A percentile compares a stretch with the other conserved stretches of the same genome.
Conservation (phyloP, 768 basidiomycete genomes). For the Lentinula detonsa region DNA sequence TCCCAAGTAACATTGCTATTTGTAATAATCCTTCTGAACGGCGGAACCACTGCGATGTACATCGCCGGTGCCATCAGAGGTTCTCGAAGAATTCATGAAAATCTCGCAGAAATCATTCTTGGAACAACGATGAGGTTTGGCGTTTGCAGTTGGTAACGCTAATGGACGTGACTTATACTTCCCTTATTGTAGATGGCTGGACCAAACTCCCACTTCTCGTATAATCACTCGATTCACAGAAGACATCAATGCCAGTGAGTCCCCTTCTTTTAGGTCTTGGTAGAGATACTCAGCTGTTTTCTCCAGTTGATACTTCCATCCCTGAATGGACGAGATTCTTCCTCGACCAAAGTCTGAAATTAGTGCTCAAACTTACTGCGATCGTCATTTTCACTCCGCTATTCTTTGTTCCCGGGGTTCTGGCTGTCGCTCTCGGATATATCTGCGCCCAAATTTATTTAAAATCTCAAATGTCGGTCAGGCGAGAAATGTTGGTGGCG, state of each 20-base stretch:
- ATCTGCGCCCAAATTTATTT: conserved; percentile 18
- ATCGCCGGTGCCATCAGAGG: conserved; percentile 30
- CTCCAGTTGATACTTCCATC: conserved; percentile 12
- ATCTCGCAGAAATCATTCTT: conserved; percentile 47
- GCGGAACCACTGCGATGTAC: conserved; percentile 20
- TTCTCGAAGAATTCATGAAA: conserved; percentile 32
- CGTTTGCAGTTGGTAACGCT: conserved; percentile 32
- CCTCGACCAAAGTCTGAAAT: conserved; percentile 8
- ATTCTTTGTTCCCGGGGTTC: conserved; percentile 5
- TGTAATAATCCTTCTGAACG: conserved; percentile 20
- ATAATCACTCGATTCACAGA: conserved; percentile 45
- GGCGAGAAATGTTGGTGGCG: conserved; percentile 16
- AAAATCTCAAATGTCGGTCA: conserved; percentile 17
- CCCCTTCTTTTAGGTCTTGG: neutral
- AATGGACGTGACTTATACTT: conserved; percentile 6
- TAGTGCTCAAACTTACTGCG: conserved; percentile 19
- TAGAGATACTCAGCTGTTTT: neutral
- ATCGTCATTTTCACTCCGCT: conserved; percentile 18
- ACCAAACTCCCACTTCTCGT: conserved; percentile 41
- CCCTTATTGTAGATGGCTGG: conserved; percentile 33
- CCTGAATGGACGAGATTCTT: conserved; percentile 2
- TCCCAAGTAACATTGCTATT: conserved; percentile 5
- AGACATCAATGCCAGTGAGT: conserved; percentile 31
- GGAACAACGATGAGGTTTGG: conserved; percentile 54
- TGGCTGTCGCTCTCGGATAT: conserved; percentile 21